Evolutionary conservation across 495 filamentous ascomycete species (phyloP), one percentile per base, ranked within the genome.

Genomic region (Collariella sp.): DNA sequence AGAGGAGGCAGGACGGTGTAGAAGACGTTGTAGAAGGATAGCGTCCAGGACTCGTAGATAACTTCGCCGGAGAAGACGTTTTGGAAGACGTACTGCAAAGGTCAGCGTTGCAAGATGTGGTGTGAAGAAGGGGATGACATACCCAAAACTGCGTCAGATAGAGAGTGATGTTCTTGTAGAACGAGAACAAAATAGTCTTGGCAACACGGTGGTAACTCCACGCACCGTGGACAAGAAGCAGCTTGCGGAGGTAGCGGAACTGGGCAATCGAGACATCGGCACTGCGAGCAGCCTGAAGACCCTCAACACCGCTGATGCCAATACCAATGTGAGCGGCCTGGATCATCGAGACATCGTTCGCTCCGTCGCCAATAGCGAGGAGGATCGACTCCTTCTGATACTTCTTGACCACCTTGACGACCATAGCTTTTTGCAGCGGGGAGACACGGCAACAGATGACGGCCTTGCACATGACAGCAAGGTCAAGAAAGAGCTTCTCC

Each of bases 91-190:
- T 94, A 98, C 87, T 88, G 48, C 16, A 26, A n/a, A 33, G 31
- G 50, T 19, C 2, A n/a, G 18, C 43, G 29, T 24, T 16, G 12
- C 13, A 59, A 83, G 67, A 83, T 70, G 42, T 31, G 46, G 34
- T 15, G 29, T 23, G n/a, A 58, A 55, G 39, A 29, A 44, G n/a
- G 22, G n/a, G 10, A 16, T 23, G 5, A 55, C 83, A 72, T 73
- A 87, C 84, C 91, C 94, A 99, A 69, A 99, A 99, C 68, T 99
- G 94, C 62, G 94, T 99, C 84, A 97, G 93, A 72, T 96, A 97
- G 40, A 99, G 75, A 3, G 90, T 85, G 59, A 97, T 96, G 72
- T 99, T 99, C 76, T 99, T 99, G 76, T 99, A 99, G 67, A 95
- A 99, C 1, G 93, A 97, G 70, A 96, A 99, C 40, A 99, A 70